These are phyloP conservation scores for Paradendryphiella salina DNA, from an alignment of 2,329 filamentous ascomycete species.

Conservation along the genomic window DNA sequence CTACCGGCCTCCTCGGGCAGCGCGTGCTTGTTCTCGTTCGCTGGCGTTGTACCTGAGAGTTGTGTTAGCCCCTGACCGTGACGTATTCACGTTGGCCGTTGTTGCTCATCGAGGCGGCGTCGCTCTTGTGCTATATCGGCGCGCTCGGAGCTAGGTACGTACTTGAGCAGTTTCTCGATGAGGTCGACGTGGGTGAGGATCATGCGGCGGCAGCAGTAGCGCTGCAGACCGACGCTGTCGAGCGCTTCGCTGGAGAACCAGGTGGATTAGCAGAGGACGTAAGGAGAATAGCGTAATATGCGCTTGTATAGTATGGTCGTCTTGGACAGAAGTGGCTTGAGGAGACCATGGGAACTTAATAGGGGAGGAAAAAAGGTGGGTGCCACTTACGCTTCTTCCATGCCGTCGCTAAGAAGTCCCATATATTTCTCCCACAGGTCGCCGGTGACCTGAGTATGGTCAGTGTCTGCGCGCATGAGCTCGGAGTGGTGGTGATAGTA, in stretches of 20 bases:
- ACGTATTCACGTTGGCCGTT: conserved; percentile 5
- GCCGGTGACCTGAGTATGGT: conserved; percentile 73
- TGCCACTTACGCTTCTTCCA: conserved; percentile 40
- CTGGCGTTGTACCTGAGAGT: conserved; percentile 41
- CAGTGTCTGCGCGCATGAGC: conserved; percentile 30
- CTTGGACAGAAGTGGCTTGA: not conserved
- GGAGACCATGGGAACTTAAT: not conserved
- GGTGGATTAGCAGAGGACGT: not conserved
- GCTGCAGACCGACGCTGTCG: conserved; percentile 88
- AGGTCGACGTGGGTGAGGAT: conserved; percentile 99
- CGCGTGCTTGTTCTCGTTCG: conserved; percentile 42
- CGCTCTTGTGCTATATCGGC: conserved; percentile 7
- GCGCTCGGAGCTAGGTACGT: conserved; percentile 31
- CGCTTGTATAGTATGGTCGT: not conserved
- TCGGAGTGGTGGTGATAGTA: conserved; percentile 48
- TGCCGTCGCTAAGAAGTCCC: conserved; percentile 74
- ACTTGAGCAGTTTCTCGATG: conserved; percentile 87
- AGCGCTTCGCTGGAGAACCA: conserved; percentile 76
- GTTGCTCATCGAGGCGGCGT: conserved; percentile 1
- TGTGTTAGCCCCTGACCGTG: conserved; percentile 29
- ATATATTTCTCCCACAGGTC: conserved; percentile 98
- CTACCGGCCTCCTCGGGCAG: conserved; percentile 31
- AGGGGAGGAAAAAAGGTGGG: not conserved
- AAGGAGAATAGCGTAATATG: not conserved
- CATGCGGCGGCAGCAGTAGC: conserved; percentile 99